Percentiles rank a stretch among this genome's conserved stretches.
Conservation (phyloP, 2,329 filamentous ascomycete species). For the Cadophora malorum region DNA sequence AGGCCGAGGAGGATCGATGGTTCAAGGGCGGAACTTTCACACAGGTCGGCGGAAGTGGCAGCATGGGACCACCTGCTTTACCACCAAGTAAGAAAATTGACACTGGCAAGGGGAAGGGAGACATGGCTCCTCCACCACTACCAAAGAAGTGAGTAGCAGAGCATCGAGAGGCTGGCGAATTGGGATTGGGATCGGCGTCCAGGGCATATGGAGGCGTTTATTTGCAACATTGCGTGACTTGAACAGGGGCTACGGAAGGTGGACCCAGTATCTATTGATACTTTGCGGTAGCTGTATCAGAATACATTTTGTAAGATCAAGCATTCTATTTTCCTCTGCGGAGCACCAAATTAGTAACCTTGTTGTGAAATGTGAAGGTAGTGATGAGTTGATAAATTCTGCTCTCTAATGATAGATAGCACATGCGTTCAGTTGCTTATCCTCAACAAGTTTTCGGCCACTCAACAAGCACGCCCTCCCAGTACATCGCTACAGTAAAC, state of each 20-base stretch:
- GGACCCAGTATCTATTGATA: slow-evolving; percentile 5
- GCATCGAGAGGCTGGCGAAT: neutral
- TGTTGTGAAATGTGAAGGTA: neutral
- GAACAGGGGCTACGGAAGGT: neutral
- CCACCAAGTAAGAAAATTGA: slow-evolving; percentile 71
- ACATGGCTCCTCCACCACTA: slow-evolving; percentile 44
- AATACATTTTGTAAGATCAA: slow-evolving; percentile 7
- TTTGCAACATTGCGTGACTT: neutral
- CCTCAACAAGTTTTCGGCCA: neutral
- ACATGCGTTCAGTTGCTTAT: neutral
- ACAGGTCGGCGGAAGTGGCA: slow-evolving; percentile 68
- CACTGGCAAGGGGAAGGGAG: slow-evolving; percentile 61
- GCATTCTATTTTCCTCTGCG: neutral
- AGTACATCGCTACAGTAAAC: too few species aligned
- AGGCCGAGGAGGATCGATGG: slow-evolving; percentile 94
- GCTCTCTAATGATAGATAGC: too few species aligned
- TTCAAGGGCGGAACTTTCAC: slow-evolving; percentile 98
- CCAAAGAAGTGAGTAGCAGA: slow-evolving; percentile 36
- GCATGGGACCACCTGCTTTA: slow-evolving; percentile 81
- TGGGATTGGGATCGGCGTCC: neutral
- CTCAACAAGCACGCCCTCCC: neutral
- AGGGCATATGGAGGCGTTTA: slow-evolving; percentile 18
- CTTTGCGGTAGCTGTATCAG: slow-evolving; percentile 4
- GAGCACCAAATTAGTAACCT: neutral
- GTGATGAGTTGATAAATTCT: neutral